Evolutionary conservation across 2,329 filamentous ascomycete genomes (phyloP).

Genomic region (Ambrosiella cleistominuta): DNA sequence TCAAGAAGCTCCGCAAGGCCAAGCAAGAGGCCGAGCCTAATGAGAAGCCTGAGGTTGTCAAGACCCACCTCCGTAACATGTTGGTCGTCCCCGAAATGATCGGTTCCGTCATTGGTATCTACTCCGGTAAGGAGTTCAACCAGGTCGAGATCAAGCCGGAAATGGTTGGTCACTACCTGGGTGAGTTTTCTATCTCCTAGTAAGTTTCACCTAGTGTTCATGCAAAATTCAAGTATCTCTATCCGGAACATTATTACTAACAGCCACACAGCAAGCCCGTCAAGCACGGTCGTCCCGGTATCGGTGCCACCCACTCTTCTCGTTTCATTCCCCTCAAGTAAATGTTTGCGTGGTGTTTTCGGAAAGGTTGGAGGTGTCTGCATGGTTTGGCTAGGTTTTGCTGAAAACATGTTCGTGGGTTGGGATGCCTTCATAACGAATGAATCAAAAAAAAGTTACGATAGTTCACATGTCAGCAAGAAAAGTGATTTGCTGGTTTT

Average conservation of each 20-base stretch:
- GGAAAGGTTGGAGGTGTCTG: conserved; percentile 29
- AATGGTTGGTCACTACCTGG: conserved; percentile 99
- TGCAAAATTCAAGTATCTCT: too few species aligned
- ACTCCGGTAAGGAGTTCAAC: conserved; percentile 99
- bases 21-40: conserved; percentile 98
- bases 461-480: conserved; percentile 8
- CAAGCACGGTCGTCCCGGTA: conserved; percentile 99
- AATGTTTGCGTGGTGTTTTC: conserved; percentile 18
- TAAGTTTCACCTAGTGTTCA: conserved; percentile 34
- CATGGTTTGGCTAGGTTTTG: conserved; percentile 21
- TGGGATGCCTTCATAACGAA: conserved; percentile 13
- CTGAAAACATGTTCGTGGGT: conserved; percentile 8
- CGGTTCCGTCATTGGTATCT: conserved; percentile 93
- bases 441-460: conserved; percentile 13
- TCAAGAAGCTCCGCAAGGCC: conserved; percentile 99
- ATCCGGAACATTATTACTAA: conserved; percentile 27
- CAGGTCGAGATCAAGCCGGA: conserved; percentile 99
- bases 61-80: conserved; percentile 99
- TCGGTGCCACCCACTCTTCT: conserved; percentile 99
- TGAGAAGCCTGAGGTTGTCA: conserved; percentile 98
- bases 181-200: conserved; percentile 99
- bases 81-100: conserved; percentile 99
- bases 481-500: conserved; percentile 10
- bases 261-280: conserved; percentile 67
- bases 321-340: conserved; percentile 99